Conservation (phyloP, 1,284 basidiomycete genomes). For the Ustilago loliicola region DNA sequence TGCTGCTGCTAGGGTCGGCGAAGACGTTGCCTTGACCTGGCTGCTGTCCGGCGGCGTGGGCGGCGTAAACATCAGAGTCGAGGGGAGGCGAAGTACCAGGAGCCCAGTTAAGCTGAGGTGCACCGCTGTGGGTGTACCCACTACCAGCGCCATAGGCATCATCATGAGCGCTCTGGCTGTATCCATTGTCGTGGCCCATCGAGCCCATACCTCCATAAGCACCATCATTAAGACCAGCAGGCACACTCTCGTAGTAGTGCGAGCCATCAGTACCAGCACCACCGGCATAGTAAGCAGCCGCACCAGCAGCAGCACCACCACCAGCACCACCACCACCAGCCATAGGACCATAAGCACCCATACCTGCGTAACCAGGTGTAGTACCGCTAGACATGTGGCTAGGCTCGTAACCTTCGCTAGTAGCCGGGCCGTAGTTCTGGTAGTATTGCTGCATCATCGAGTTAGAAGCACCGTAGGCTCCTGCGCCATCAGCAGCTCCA, state of each 20-base stretch:
- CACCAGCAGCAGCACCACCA: slow-evolving; percentile 55
- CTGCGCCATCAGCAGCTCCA: slow-evolving; percentile 42
- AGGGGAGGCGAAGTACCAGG: slow-evolving; percentile 48
- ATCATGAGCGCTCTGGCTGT: slow-evolving; percentile 38
- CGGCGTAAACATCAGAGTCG: slow-evolving; percentile 42
- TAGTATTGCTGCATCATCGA: slow-evolving; percentile 60
- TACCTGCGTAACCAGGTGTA: slow-evolving; percentile 60
- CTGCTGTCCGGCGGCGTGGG: slow-evolving; percentile 8
- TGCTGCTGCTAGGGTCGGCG: slow-evolving; percentile 52
- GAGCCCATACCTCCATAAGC: slow-evolving; percentile 37
- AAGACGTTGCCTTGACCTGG: slow-evolving; percentile 50
- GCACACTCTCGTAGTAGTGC: slow-evolving; percentile 57
- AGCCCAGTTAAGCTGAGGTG: slow-evolving; percentile 51
- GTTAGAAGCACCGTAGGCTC: slow-evolving; percentile 44
- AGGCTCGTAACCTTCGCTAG: slow-evolving; percentile 58
- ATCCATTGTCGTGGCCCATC: slow-evolving; percentile 48
- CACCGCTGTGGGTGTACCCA: slow-evolving; percentile 39
- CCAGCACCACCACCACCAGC: slow-evolving; percentile 57
- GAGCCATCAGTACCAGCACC: slow-evolving; percentile 35
- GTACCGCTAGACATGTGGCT: slow-evolving; percentile 61
- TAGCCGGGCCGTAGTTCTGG: slow-evolving; percentile 43
- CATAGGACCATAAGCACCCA: slow-evolving; percentile 65
- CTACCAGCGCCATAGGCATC: slow-evolving; percentile 35
- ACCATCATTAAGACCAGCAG: slow-evolving; percentile 22
- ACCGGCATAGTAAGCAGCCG: slow-evolving; percentile 53